A percentile compares a stretch with the other conserved stretches of the same genome.
Conservation (phyloP, 2,329 filamentous ascomycete genomes). For the Xylaria multiplex region DNA sequence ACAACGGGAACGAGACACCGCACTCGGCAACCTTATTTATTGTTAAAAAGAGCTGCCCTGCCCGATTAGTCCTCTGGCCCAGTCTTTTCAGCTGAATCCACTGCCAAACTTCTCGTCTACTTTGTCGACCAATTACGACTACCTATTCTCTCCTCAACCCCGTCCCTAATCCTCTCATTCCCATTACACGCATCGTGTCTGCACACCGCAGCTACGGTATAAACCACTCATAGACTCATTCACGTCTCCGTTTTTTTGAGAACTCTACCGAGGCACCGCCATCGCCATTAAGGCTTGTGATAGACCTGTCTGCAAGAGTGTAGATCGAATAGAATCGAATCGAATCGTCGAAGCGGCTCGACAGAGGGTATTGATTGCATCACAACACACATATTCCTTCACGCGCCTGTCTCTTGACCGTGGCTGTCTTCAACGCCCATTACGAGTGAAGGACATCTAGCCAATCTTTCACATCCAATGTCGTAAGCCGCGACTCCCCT, state of each 20-base stretch:
- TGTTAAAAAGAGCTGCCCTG: conserved; percentile 23
- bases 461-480: conserved; percentile 54
- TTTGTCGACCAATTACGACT: conserved; percentile 14
- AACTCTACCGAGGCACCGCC: conserved; percentile 15
- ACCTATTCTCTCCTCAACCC: conserved; percentile 12
- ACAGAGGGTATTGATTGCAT: conserved; percentile 16
- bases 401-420: conserved; percentile 54
- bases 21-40: conserved; percentile 18
- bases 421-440: conserved; percentile 58
- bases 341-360: conserved; percentile 19
- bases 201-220: conserved; percentile 8
- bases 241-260: conserved; percentile 14
- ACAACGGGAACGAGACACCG: conserved; percentile 23
- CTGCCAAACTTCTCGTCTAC: conserved; percentile 19
- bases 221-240: conserved; percentile 13
- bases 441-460: conserved; percentile 57
- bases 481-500: conserved; percentile 52
- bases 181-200: conserved; percentile 19
- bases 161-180: conserved; percentile 17
- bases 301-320: conserved; percentile 12
- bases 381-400: conserved; percentile 16
- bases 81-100: conserved; percentile 33
- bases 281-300: conserved; percentile 1
- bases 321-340: neutral
- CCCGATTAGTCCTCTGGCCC: conserved; percentile 18